Evolutionary conservation across 192 early-diverging fungal species (phyloP).

Genomic region (Mortierella claussenii): DNA sequence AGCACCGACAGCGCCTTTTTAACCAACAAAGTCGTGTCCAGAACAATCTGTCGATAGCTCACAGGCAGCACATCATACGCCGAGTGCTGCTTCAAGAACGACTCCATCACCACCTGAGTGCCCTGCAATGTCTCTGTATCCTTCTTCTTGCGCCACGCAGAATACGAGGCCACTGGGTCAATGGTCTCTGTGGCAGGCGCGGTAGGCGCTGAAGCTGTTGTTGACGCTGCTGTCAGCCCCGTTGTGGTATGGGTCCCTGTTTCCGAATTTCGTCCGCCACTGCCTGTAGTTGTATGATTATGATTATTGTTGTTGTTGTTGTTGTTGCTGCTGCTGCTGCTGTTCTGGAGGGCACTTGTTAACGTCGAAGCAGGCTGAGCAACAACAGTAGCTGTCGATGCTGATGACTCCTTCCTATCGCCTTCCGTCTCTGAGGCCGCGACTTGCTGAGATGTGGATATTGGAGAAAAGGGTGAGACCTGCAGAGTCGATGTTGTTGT

Average conservation of each 20-base stretch:
- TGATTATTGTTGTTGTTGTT: slow-evolving; percentile 3
- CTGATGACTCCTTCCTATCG: too few species aligned
- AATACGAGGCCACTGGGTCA: slow-evolving; percentile 47
- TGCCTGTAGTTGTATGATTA: neutral
- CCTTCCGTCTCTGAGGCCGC: too few species aligned
- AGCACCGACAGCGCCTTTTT: slow-evolving; percentile 92
- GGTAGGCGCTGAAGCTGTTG: neutral
- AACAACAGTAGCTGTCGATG: neutral
- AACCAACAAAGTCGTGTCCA: slow-evolving; percentile 90
- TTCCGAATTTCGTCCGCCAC: neutral
- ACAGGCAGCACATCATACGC: slow-evolving; percentile 94
- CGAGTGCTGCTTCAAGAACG: slow-evolving; percentile 83
- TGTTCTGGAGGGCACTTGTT: slow-evolving; percentile 12
- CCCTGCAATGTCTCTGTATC: slow-evolving; percentile 39
- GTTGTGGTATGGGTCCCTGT: neutral
- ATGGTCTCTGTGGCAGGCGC: slow-evolving; percentile 22
- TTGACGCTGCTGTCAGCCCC: neutral
- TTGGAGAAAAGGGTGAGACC: neutral
- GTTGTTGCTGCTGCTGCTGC: slow-evolving; percentile 9
- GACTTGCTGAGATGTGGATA: neutral
- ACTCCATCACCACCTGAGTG: slow-evolving; percentile 39
- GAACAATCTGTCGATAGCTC: slow-evolving; percentile 89
- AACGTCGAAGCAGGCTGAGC: slow-evolving; percentile 5
- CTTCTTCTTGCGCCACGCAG: slow-evolving; percentile 51
- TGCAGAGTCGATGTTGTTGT: neutral